Percentiles rank a stretch among this genome's conserved stretches.
phyloP scores from a whole-genome alignment of 2,329 filamentous ascomycete genomes.

The Alternaria conjuncta region DNA sequence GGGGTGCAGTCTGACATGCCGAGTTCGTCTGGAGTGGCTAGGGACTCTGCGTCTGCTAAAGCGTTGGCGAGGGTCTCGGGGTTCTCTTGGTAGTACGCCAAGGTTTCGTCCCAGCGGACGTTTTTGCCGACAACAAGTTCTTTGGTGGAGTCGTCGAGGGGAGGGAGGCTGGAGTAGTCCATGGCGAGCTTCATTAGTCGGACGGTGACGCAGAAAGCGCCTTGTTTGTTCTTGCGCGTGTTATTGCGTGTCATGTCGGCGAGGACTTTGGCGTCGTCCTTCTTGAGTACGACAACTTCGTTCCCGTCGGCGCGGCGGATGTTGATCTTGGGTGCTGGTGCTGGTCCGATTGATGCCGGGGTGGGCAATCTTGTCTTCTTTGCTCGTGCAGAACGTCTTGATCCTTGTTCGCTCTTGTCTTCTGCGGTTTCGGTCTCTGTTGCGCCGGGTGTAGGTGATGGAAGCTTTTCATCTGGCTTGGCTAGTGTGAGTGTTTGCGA shows the following conservation, averaged over 20 bases:
- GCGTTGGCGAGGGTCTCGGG: slow-evolving; percentile 35
- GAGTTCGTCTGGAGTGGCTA: slow-evolving; percentile 44
- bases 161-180: slow-evolving; percentile 31
- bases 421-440: slow-evolving; percentile 18
- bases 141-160: slow-evolving; percentile 17
- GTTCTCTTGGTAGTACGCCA: slow-evolving; percentile 54
- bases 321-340: slow-evolving; percentile 50
- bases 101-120: slow-evolving; percentile 56
- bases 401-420: slow-evolving; percentile 23
- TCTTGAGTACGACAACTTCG: slow-evolving; percentile 55
- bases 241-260: slow-evolving; percentile 55
- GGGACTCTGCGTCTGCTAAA: slow-evolving; percentile 37
- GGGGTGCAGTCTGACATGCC: slow-evolving; percentile 26
- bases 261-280: slow-evolving; percentile 57
- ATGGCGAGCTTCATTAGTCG: slow-evolving; percentile 52
- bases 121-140: slow-evolving; percentile 34
- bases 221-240: slow-evolving; percentile 59
- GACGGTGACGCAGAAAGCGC: slow-evolving; percentile 51
- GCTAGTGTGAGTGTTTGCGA: slow-evolving; percentile 36
- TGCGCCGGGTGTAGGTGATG: slow-evolving; percentile 23
- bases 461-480: slow-evolving; percentile 20
- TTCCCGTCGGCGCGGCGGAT: slow-evolving; percentile 52
- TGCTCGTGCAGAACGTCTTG: slow-evolving; percentile 43
- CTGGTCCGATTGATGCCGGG: slow-evolving; percentile 25
- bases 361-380: slow-evolving; percentile 46